phyloP scores from a whole-genome alignment of 352 stramenopile species.

The Aphanomyces euteiches region DNA sequence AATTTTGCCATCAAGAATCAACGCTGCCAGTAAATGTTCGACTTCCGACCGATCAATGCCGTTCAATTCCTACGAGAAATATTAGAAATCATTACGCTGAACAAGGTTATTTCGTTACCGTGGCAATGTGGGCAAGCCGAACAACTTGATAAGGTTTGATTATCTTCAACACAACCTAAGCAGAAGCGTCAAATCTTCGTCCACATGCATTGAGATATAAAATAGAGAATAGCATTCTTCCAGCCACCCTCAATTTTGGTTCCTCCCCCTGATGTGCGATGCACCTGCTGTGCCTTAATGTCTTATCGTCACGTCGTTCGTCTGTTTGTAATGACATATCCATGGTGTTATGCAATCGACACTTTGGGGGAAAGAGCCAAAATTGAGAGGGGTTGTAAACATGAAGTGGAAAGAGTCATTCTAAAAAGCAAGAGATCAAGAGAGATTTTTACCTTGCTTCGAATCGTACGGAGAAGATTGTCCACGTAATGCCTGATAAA shows the following conservation, averaged over 20 bases:
- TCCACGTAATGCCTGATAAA: conserved; percentile 95
- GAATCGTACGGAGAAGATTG: conserved; percentile 91
- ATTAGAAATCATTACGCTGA: neutral
- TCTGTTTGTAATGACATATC: no score
- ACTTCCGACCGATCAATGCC: conserved; percentile 87
- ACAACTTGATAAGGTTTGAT: conserved; percentile 94
- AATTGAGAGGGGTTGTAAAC: no score
- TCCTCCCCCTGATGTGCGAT: no score
- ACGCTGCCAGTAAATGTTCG: conserved; percentile 87
- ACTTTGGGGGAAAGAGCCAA: no score
- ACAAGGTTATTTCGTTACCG: conserved; percentile 19
- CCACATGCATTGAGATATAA: conserved; percentile 30
- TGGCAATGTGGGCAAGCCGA: conserved; percentile 86
- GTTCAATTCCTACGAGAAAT: conserved; percentile 74
- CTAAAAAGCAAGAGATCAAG: no score
- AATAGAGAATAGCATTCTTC: no score
- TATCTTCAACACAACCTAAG: conserved; percentile 88
- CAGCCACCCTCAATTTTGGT: no score
- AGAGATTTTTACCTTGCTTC: conserved; percentile 68
- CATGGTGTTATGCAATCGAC: no score
- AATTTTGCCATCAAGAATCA: conserved; percentile 92
- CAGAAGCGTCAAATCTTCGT: conserved; percentile 42
- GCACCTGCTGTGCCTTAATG: no score
- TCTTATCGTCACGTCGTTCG: no score
- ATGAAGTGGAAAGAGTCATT: no score